Conservation (phyloP, 2,329 filamentous ascomycete species). For the Botrytis tulipae region DNA sequence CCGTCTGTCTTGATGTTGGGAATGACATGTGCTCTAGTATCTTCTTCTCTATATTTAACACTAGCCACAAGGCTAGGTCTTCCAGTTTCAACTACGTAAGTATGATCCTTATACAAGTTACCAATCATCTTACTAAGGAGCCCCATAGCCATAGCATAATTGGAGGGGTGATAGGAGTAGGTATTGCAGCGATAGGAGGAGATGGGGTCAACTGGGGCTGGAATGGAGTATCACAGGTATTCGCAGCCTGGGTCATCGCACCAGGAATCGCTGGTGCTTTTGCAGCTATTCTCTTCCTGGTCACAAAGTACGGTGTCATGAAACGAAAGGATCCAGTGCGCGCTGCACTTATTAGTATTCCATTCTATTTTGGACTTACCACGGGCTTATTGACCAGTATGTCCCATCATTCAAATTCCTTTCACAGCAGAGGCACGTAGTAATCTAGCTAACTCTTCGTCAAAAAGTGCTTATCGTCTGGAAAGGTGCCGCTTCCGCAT, state of each 20-base stretch:
- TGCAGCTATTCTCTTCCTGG: constrained; percentile 65
- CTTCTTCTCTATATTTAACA: constrained; percentile 72
- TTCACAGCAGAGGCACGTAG: constrained; percentile 25
- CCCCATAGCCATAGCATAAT: constrained; percentile 59
- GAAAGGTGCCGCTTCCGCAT: constrained; percentile 9
- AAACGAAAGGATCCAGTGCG: constrained; percentile 67
- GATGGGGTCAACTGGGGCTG: constrained; percentile 65
- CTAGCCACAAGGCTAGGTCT: constrained; percentile 74
- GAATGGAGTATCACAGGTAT: constrained; percentile 46
- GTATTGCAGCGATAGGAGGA: constrained; percentile 64
- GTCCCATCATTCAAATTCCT: constrained; percentile 31
- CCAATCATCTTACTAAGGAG: neutral
- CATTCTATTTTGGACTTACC: constrained; percentile 60
- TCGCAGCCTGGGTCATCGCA: constrained; percentile 69
- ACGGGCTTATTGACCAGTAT: constrained; percentile 15
- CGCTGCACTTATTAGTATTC: constrained; percentile 71
- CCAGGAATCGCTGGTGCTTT: constrained; percentile 65
- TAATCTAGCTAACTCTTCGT: constrained; percentile 26
- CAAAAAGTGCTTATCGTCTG: constrained; percentile 3
- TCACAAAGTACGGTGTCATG: constrained; percentile 71
- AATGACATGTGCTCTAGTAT: constrained; percentile 62
- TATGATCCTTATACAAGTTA: neutral
- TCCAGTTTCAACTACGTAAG: constrained; percentile 65
- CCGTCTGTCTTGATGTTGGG: constrained; percentile 67
- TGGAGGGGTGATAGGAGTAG: constrained; percentile 66